Base-by-base conservation (phyloP, 768 basidiomycete genomes). In the Guyanaporus albipodus region DNA sequence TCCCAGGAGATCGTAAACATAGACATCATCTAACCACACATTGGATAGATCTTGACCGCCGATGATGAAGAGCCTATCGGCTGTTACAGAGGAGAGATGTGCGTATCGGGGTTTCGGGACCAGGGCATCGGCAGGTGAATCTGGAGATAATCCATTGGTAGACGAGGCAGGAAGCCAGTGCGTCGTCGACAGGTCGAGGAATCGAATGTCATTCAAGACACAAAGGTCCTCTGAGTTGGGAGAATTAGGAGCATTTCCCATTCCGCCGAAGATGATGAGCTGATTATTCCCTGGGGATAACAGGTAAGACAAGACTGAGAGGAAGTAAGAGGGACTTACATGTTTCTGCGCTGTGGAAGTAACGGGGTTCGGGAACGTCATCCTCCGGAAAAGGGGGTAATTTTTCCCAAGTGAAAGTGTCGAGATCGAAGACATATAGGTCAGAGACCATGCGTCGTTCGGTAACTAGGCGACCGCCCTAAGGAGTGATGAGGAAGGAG, bases 11-110 rank as follows among this genome's bases (percentile, higher is more conserved):
- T 97, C 92, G 53, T 85, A 93, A 7, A 95, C 87, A 62, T 90
- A 86, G 44, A 95, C 79, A 52, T 97, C 92, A 67, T 97, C 90
- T 21, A 95, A 74, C 87, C 93, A 97, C 38, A 85, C 85, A 59
- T 95, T 95, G 56, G 80, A 81, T 51, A 96, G 79, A 64, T 98
- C 92, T 62, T 99, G 95, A 0, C 95, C 95, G 6, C 96, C 95
- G 40, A 96, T 91, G 58, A 99, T 78, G 64, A 94, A 87, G 27
- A 99, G 76, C 29, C 84, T 77, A 67, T 88, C 84, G 15, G 85
- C 77, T 10, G 90, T 86, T 34, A 97, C 78, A 2, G 91, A 84
- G 12, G 91, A 94, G 10, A 98, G 76, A 63, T 99, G 95, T 10
- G 95, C 95, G 62, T 98, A 98, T 53, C 96, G 84, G 19, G 92